Base-by-base conservation (phyloP, 768 basidiomycete genomes). In the Russula brevipes region DNA sequence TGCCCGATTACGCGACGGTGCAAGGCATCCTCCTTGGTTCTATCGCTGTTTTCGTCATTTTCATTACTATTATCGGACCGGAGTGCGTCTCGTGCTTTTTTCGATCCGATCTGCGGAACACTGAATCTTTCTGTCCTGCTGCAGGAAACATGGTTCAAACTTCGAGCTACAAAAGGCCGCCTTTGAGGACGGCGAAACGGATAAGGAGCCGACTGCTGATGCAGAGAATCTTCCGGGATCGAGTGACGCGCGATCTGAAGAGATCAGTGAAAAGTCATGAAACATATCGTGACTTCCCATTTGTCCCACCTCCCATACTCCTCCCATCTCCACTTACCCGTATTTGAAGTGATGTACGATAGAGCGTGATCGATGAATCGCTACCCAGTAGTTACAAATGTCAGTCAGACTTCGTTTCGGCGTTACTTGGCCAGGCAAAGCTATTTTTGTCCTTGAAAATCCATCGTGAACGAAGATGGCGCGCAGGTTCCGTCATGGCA, bases 21-120 rank as follows among this genome's bases (percentile, higher is more conserved):
- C 89, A 92, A 77, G 91, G 89, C 45, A 94, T 98, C 70, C 79
- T 98, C 42, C 87, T 97, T 51, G 94, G 94, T 8, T 80, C 82
- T 31, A 88, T 97, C 19, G 80, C 89, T 1, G 86, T 84, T 0
- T 95, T 88, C 66, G 84, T 91, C 47, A 74, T 96, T 50, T 35
- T 92, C 70, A 80, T 91, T 69, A 87, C 87, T 12, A 76, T 92
- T 66, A 73, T 96, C 60, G 94, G 94, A 3, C 87, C 89, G 0
- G 86, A 87, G 86, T 87, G 67, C 61, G 88, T 81, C 17, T 59
- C 42, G 38, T 47, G 12, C 12, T 39, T n/a, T 14, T n/a, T 30
- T 17, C 7, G n/a, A 42, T n/a, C 39, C 14, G 6, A 30, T n/a
- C 19, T 17, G 31, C 4, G 50, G 17, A 30, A 46, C 8, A 38